A percentile compares a stretch with the other conserved stretches of the same genome.
Evolutionary conservation across 2,329 filamentous ascomycete species (phyloP).

Genomic region (Didymella arachidicola): DNA sequence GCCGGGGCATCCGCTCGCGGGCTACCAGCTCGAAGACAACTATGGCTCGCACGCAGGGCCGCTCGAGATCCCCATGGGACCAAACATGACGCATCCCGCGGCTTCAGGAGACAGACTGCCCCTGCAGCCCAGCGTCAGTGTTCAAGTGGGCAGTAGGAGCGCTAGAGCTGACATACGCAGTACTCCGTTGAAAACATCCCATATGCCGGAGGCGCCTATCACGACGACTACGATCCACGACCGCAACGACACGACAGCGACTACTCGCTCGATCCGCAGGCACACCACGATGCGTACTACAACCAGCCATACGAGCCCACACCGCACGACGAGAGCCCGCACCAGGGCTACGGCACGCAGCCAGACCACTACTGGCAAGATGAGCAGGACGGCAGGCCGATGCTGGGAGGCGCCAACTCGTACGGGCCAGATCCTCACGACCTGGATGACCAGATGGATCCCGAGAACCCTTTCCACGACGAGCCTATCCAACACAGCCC

Average conservation of each 20-base stretch:
- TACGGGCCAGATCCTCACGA: slow-evolving; percentile 68
- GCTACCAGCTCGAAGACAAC: slow-evolving; percentile 84
- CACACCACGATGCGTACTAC: slow-evolving; percentile 87
- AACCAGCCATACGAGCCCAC: slow-evolving; percentile 81
- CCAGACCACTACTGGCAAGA: slow-evolving; percentile 68
- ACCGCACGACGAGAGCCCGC: slow-evolving; percentile 66
- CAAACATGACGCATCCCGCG: slow-evolving; percentile 54
- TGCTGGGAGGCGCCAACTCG: slow-evolving; percentile 70
- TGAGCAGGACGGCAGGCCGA: slow-evolving; percentile 76
- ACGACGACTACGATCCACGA: slow-evolving; percentile 59
- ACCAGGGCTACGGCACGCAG: slow-evolving; percentile 58
- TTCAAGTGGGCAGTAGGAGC: not conserved
- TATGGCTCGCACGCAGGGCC: slow-evolving; percentile 64
- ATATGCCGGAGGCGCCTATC: slow-evolving; percentile 68
- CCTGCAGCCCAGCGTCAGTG: slow-evolving; percentile 82
- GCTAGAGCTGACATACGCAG: slow-evolving; percentile 48
- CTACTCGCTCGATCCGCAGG: slow-evolving; percentile 80
- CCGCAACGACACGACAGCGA: slow-evolving; percentile 64
- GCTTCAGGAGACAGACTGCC: slow-evolving; percentile 79
- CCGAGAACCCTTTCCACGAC: slow-evolving; percentile 49
- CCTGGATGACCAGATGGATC: slow-evolving; percentile 52
- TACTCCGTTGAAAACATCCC: slow-evolving; percentile 77
- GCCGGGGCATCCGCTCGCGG: slow-evolving; percentile 75
- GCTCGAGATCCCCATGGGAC: slow-evolving; percentile 74
- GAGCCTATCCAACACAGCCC: slow-evolving; percentile 57